Evolutionary conservation across 2,329 filamentous ascomycete species (phyloP).

Genomic region (Hypoxylon sp.): DNA sequence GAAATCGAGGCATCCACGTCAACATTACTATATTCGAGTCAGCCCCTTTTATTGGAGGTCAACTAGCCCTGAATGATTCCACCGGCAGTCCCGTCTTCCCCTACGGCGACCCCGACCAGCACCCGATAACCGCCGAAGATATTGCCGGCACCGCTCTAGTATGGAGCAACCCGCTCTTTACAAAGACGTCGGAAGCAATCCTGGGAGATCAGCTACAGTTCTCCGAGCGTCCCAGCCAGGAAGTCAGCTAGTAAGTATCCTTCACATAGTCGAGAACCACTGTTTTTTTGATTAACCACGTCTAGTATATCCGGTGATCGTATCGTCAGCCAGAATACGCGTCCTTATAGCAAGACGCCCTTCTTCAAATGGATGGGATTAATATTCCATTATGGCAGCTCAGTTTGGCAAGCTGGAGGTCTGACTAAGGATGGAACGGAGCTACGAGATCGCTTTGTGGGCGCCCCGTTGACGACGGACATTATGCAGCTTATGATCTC

Average conservation of each 20-base stretch:
- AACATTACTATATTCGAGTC: constrained; percentile 47
- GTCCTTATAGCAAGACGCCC: constrained; percentile 44
- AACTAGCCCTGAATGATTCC: constrained; percentile 40
- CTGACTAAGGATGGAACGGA: constrained; percentile 32
- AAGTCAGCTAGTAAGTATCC: constrained; percentile 45
- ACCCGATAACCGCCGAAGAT: constrained; percentile 47
- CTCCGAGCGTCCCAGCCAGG: constrained; percentile 36
- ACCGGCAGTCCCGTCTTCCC: constrained; percentile 39
- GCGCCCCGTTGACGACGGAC: constrained; percentile 25
- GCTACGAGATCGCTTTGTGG: constrained; percentile 28
- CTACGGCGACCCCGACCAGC: constrained; percentile 40
- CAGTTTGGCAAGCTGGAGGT: constrained; percentile 39
- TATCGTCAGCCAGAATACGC: constrained; percentile 31
- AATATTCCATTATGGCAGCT: constrained; percentile 43
- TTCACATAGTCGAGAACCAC: background rate
- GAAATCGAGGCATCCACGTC: constrained; percentile 24
- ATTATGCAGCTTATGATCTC: constrained; percentile 36
- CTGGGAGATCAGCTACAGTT: constrained; percentile 42
- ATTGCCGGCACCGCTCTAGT: constrained; percentile 44
- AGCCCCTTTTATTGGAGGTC: constrained; percentile 41
- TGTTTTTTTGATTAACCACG: constrained; percentile 16
- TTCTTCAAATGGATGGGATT: constrained; percentile 36
- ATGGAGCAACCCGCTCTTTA: constrained; percentile 46
- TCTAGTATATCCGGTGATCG: constrained; percentile 35
- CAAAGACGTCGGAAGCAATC: constrained; percentile 39